Percentiles rank a stretch among this genome's conserved stretches.
Evolutionary conservation across 164 flowering plant species (phyloP).

Genomic region (Magnolia officinalis): DNA sequence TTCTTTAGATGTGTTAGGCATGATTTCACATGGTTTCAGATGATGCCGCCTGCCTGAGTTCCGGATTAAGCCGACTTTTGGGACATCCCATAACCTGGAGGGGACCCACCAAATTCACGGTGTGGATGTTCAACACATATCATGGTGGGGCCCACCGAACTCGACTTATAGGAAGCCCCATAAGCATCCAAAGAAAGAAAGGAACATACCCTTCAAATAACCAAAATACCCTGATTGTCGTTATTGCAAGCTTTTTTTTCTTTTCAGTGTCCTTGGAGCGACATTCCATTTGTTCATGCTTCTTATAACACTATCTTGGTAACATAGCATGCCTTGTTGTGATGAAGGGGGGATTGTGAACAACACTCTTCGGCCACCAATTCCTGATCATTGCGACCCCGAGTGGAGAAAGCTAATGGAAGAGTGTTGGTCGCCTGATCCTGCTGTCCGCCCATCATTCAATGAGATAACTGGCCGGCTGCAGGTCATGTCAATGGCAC

Average conservation of each 20-base stretch:
- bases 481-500: constrained; percentile 48
- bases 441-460: constrained; percentile 67
- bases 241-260: neutral
- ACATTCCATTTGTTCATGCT: neutral
- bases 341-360: constrained; percentile 73
- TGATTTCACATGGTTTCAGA: no score
- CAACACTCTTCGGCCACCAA: constrained; percentile 66
- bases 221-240: neutral
- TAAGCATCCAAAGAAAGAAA: no score
- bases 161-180: no score
- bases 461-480: constrained; percentile 61
- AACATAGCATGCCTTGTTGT: neutral
- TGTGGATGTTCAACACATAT: no score
- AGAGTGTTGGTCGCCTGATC: constrained; percentile 81
- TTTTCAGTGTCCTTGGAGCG: neutral
- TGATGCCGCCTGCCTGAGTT: no score
- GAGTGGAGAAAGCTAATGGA: constrained; percentile 81
- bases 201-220: no score
- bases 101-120: no score
- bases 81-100: no score
- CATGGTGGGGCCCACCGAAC: no score
- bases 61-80: no score
- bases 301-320: neutral
- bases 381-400: constrained; percentile 68
- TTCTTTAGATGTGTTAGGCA: no score